A percentile compares a stretch with the other conserved stretches of the same genome.
Conservation (phyloP, 352 stramenopile genomes). For the Phytophthora tentaculata region DNA sequence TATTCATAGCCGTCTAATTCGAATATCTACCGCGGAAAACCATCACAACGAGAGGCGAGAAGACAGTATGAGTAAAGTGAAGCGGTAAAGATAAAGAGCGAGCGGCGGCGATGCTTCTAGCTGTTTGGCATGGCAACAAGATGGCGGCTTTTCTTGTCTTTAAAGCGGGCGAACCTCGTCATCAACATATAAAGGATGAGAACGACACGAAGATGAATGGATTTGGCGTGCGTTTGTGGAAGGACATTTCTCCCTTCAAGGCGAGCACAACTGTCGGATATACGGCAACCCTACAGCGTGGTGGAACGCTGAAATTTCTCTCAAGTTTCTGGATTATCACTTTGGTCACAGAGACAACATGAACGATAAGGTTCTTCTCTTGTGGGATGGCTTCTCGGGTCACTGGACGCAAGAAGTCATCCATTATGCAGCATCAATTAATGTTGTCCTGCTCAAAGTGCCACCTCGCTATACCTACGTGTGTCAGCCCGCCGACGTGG, state of each 20-base stretch:
- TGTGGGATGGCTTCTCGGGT: neutral
- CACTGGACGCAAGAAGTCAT: conserved; percentile 8
- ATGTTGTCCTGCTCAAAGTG: conserved; percentile 2
- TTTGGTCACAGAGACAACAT: neutral
- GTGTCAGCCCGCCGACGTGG: neutral
- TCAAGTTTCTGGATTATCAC: conserved; percentile 6
- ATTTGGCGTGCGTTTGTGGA: conserved; percentile 14
- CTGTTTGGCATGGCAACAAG: conserved; percentile 7
- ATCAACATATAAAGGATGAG: neutral
- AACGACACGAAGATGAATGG: neutral
- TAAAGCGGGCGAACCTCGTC: neutral
- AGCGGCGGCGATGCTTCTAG: conserved; percentile 14
- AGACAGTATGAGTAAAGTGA: conserved; percentile 25
- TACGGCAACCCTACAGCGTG: conserved; percentile 4
- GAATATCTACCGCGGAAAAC: conserved; percentile 21
- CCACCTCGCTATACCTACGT: conserved; percentile 6
- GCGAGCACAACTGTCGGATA: neutral
- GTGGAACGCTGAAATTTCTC: conserved; percentile 2
- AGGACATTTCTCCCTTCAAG: conserved; percentile 6
- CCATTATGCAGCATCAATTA: neutral
- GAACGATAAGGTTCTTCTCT: neutral
- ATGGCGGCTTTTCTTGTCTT: conserved; percentile 6
- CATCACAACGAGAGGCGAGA: conserved; percentile 10
- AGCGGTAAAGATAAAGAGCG: conserved; percentile 19
- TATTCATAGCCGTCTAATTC: conserved; percentile 2